phyloP scores from a whole-genome alignment of 1,284 basidiomycete genomes.

The Cryptococcus depauperatus region DNA sequence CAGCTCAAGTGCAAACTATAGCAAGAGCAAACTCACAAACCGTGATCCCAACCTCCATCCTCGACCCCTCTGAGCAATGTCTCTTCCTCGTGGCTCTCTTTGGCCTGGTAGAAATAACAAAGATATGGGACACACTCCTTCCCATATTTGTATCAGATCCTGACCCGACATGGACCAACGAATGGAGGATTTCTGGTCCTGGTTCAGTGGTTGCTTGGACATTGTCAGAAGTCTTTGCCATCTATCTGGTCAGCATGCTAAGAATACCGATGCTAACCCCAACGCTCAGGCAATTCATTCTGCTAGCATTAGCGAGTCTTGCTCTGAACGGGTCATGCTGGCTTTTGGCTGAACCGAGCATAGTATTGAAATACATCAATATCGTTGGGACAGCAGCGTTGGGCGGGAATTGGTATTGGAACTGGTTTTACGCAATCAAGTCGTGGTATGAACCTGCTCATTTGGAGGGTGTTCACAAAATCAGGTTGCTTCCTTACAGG shows the following conservation, averaged over 20 bases:
- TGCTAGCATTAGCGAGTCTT: slow-evolving; percentile 13
- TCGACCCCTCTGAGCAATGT: slow-evolving; percentile 37
- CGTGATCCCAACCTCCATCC: slow-evolving; percentile 36
- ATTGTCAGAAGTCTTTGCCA: slow-evolving; percentile 17
- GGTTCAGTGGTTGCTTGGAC: slow-evolving; percentile 27
- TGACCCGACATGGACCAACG: slow-evolving; percentile 29
- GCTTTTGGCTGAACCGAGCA: slow-evolving; percentile 33
- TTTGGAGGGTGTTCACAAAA: slow-evolving; percentile 37
- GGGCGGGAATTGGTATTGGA: slow-evolving; percentile 26
- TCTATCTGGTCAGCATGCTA: slow-evolving; percentile 23
- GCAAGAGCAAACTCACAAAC: slow-evolving; percentile 12
- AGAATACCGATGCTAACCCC: slow-evolving; percentile 37
- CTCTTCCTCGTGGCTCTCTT: slow-evolving; percentile 30
- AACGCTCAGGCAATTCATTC: slow-evolving; percentile 14
- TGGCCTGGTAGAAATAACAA: slow-evolving; percentile 38
- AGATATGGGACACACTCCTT: slow-evolving; percentile 40
- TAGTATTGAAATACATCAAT: slow-evolving; percentile 24
- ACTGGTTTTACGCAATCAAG: slow-evolving; percentile 12
- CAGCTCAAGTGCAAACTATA: background rate
- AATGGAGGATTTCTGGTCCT: slow-evolving; percentile 23
- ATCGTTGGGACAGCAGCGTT: slow-evolving; percentile 27
- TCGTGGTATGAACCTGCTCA: slow-evolving; percentile 25
- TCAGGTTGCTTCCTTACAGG: slow-evolving; percentile 37
- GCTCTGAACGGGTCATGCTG: slow-evolving; percentile 30
- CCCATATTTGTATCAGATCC: slow-evolving; percentile 26